Base-by-base conservation (phyloP, 2,329 filamentous ascomycete species). In the Pyrenophora seminiperda region DNA sequence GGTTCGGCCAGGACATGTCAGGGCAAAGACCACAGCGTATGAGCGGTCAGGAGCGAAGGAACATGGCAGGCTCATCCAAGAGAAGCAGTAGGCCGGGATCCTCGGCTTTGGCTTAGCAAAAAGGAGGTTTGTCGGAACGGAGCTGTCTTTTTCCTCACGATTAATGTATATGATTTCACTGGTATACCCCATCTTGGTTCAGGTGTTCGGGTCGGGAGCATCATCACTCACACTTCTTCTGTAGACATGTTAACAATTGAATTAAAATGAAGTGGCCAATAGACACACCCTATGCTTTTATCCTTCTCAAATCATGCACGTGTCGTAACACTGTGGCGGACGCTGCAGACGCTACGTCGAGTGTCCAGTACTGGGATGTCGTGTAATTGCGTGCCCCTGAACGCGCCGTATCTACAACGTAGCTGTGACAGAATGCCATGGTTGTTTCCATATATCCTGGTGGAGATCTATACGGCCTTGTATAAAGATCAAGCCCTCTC, bases 231-330 rank as follows among this genome's bases (percentile, higher is more conserved):
- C 47, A 56, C 20, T 54, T 32, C 53, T 53, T 68, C 64, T 68
- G 64, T 61, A 65, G 40, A 56, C 40, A 50, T 51, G 62, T 65
- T 61, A 65, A 65, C 50, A 47, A 47, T 41, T 54, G 50, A 50
- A 59, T 53, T 51, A 43, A 51, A 41, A 57, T 56, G 41, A 45
- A 41, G 51, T 49, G 55, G 53, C 47, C 55, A 42, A 51, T 37
- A 34, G 53, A 66, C 56, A 56, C 56, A 63, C 62, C 54, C 57
- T 61, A 19, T 34, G 30, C 36, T 53, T 29, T 24, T 27, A 14
- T 41, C 31, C 13, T 41, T 29, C n/a, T 24, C 27, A 37, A 22
- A 18, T 22, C 9, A 9, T 22, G 11, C 43, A 17, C n/a, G 15
- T 17, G n/a, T 3, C 22, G 7, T 18, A 18, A 24, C 15, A 22